Conservation (phyloP, 2,329 filamentous ascomycete genomes). For the Colletotrichum sp. region DNA sequence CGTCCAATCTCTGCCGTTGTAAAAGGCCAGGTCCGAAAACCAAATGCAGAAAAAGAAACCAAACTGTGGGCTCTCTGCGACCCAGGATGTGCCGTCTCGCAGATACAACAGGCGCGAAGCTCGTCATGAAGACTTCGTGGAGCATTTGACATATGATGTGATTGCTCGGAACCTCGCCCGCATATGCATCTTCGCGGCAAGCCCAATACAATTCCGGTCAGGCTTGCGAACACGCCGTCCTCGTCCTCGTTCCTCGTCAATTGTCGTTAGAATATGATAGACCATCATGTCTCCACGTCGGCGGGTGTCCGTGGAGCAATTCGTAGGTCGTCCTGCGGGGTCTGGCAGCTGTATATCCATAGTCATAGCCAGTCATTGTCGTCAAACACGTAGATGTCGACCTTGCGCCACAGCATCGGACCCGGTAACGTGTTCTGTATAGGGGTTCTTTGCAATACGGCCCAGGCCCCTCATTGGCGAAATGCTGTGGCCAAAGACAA, state of each 20-base stretch:
- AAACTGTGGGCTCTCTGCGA: neutral
- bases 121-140: neutral
- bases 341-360: neutral
- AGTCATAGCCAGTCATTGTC: neutral
- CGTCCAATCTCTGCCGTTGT: neutral
- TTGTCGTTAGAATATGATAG: neutral
- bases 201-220: neutral
- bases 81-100: neutral
- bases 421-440: neutral
- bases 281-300: neutral
- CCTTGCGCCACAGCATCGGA: neutral
- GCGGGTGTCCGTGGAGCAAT: neutral
- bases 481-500: neutral
- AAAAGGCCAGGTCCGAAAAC: neutral
- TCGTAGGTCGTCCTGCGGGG: neutral
- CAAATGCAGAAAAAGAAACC: neutral
- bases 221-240: neutral
- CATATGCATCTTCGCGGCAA: slow-evolving; percentile 1
- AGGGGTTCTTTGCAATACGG: neutral
- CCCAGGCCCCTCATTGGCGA: neutral
- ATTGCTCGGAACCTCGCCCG: neutral
- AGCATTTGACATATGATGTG: neutral
- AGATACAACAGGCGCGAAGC: neutral
- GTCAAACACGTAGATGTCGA: neutral
- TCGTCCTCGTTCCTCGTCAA: neutral